Conservation (phyloP, 148 eudicot genomes). For the Fagopyrum esculentum region DNA sequence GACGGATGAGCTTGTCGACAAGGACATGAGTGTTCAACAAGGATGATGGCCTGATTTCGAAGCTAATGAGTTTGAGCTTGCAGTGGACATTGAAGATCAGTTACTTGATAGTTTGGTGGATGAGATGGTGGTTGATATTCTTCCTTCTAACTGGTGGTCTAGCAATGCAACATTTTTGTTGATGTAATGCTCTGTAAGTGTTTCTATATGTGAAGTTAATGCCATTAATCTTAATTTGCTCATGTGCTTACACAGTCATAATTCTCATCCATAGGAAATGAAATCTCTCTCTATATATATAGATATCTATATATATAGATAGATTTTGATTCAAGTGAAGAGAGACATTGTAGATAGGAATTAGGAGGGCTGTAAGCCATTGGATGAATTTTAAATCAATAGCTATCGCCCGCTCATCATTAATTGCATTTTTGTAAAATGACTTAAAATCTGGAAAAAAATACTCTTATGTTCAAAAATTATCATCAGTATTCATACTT, state of each 20-base stretch:
- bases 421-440: too few species aligned
- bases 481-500: too few species aligned
- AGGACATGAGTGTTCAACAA: conserved; percentile 70
- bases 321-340: too few species aligned
- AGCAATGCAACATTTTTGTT: neutral
- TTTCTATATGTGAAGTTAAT: neutral
- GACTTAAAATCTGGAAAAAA: too few species aligned
- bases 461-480: too few species aligned
- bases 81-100: conserved; percentile 51
- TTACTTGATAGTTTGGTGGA: conserved; percentile 56
- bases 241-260: neutral
- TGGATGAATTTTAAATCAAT: too few species aligned
- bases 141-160: neutral
- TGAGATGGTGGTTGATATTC: conserved; percentile 64
- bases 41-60: conserved; percentile 85
- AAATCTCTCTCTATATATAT: too few species aligned
- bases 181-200: neutral
- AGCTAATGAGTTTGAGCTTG: conserved; percentile 59
- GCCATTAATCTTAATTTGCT: neutral
- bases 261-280: too few species aligned
- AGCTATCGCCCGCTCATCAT: too few species aligned
- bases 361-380: too few species aligned
- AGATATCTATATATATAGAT: too few species aligned
- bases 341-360: too few species aligned
- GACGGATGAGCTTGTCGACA: conserved; percentile 93